phyloP scores from a whole-genome alignment of 371 early-diverging fungal genomes.

The Mortierella sp. region DNA sequence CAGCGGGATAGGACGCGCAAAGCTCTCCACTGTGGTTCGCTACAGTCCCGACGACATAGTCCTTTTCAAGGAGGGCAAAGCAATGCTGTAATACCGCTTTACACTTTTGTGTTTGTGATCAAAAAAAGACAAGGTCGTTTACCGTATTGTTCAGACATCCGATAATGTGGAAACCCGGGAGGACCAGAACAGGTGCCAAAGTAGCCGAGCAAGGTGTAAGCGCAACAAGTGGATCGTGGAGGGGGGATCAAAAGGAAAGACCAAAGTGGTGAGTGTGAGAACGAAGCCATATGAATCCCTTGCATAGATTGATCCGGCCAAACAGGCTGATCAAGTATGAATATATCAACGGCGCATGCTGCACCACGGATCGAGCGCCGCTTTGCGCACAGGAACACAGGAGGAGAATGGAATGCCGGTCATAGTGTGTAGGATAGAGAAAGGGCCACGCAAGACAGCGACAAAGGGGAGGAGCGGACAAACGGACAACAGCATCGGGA shows the following conservation, averaged over 20 bases:
- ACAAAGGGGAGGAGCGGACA: background rate
- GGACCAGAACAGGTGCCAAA: background rate
- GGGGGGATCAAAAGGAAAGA: background rate
- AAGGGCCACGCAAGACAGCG: background rate
- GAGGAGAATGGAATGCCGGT: too few species aligned
- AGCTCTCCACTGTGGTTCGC: constrained; percentile 50
- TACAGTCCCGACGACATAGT: constrained; percentile 46
- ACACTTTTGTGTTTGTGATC: constrained; percentile 19
- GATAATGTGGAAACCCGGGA: background rate
- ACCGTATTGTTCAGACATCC: background rate
- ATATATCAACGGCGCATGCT: background rate
- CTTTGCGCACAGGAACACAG: too few species aligned
- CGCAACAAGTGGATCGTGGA: background rate
- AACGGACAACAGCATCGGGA: background rate
- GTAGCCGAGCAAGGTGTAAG: background rate
- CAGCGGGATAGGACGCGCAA: constrained; percentile 50
- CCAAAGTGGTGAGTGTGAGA: background rate
- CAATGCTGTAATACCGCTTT: constrained; percentile 49
- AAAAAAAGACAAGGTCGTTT: background rate
- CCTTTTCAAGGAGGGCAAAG: constrained; percentile 44
- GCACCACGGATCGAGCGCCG: too few species aligned
- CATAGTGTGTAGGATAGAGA: too few species aligned
- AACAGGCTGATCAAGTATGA: background rate
- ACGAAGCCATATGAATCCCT: background rate
- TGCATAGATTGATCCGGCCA: background rate